These are phyloP conservation scores for Diplodia intermedia DNA, from an alignment of 2,329 filamentous ascomycete genomes.

Conservation along the genomic window DNA sequence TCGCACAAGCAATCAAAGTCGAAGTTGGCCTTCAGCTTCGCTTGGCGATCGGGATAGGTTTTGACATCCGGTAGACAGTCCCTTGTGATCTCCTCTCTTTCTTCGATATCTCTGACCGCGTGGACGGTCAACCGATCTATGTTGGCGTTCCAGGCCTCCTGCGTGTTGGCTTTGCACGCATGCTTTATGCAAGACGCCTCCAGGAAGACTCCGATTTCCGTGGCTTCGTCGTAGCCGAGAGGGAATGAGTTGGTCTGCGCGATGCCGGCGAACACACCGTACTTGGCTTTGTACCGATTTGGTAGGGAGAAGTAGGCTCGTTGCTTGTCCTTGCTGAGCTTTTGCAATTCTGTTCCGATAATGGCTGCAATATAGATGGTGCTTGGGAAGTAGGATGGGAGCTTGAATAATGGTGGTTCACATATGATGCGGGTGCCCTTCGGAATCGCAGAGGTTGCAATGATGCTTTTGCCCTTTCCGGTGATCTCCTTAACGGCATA, in stretches of 20 bases:
- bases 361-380: background rate
- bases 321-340: conserved; percentile 38
- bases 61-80: conserved; percentile 41
- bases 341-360: conserved; percentile 34
- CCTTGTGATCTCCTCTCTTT: conserved; percentile 50
- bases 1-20: conserved; percentile 46
- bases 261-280: conserved; percentile 38
- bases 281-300: conserved; percentile 40
- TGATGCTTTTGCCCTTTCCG: conserved; percentile 52
- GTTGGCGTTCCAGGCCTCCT: conserved; percentile 46
- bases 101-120: conserved; percentile 45
- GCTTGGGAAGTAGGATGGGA: conserved; percentile 36
- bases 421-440: conserved; percentile 51
- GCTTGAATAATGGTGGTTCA: conserved; percentile 50
- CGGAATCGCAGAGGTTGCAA: conserved; percentile 48
- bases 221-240: conserved; percentile 37
- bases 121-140: conserved; percentile 44
- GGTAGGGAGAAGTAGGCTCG: conserved; percentile 42
- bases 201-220: conserved; percentile 45
- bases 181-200: conserved; percentile 49
- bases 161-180: conserved; percentile 47
- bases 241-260: conserved; percentile 45
- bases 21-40: conserved; percentile 42
- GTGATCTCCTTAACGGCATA: background rate
- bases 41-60: conserved; percentile 38